Conservation (phyloP, 192 early-diverging fungal species). For the Coemansia biformis region DNA sequence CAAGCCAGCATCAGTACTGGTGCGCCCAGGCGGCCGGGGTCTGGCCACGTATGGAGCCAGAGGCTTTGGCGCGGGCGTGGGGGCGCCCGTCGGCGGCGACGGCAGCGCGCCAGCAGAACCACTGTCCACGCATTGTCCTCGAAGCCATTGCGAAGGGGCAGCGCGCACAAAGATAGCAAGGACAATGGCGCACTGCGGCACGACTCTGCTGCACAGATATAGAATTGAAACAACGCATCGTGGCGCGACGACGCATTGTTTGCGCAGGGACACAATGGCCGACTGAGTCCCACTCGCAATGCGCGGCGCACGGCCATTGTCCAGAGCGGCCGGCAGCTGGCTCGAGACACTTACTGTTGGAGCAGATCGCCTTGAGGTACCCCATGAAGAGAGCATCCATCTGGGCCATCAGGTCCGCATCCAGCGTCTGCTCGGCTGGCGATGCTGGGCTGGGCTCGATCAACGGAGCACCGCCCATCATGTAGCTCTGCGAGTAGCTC, state of each 20-base stretch:
- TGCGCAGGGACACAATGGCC: no score
- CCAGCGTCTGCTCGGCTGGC: conserved; percentile 43
- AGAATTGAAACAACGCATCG: conserved; percentile 6
- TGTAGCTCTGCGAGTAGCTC: conserved; percentile 44
- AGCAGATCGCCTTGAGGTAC: conserved; percentile 63
- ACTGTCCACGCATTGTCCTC: no score
- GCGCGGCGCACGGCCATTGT: no score
- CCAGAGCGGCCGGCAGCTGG: not conserved
- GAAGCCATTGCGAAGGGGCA: no score
- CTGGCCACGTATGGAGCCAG: no score
- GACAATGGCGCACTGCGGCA: not conserved
- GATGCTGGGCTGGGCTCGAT: conserved; percentile 40
- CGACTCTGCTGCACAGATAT: not conserved
- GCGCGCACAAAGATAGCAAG: not conserved
- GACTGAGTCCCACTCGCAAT: no score
- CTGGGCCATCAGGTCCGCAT: conserved; percentile 38
- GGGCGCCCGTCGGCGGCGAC: no score
- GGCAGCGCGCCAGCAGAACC: no score
- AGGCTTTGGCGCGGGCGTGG: no score
- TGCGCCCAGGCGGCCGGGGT: no score
- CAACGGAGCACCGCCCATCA: conserved; percentile 24
- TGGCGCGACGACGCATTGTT: no score
- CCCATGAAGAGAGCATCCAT: conserved; percentile 64
- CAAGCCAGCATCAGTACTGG: not conserved
- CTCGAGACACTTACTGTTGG: conserved; percentile 52